Base-by-base conservation (phyloP, 202 grass and related monocot genomes). In the Carex arenaria region DNA sequence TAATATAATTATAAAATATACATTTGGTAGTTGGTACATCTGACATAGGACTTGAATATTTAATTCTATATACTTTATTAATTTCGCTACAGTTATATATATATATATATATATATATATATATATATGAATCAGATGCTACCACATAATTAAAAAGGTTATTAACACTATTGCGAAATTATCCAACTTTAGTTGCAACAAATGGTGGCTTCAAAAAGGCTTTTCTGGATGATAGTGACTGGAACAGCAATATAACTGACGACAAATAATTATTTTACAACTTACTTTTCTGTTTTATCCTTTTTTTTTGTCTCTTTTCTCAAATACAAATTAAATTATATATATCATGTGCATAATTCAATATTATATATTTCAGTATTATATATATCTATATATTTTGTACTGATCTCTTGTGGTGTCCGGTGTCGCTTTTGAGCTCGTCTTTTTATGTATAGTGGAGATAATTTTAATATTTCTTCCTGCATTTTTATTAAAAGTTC, bases 31-130 rank as follows among this genome's bases (percentile, higher is more conserved):
- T 51, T 64, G 52, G 12, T 81, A 67, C 34, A 52, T 51, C 79
- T 81, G 22, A 66, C 61, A 81, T 67, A 22, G n/a, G 23, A 53
- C 61, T 67, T 81, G 38, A 49, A 49, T 65, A 81, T 65, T 26
- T 30, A 67, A 51, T 51, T 51, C 47, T 13, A 51, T 51, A 51
- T 51, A 51, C 10, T 51, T 51, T 51, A 51, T 51, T 12, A 51
- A 51, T 51, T 51, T 12, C 2, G 23, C 43, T 23, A 75, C 40
- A 52, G 71, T 52, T 2, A 75, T 34, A 17, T 71, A 7, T 71
- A 9, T 22, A n/a, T n/a, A n/a, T n/a, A n/a, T n/a, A n/a, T n/a
- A 22, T 22, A 26, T 26, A 26, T 26, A 26, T 26, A 26, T 3
- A 75, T 34, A 17, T 71, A 7, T 71, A 10, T 23, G 2, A 63